Percentiles rank a stretch among this genome's conserved stretches.
Conservation (phyloP, 495 filamentous ascomycete species). For the Sphaerosporella brunnea region DNA sequence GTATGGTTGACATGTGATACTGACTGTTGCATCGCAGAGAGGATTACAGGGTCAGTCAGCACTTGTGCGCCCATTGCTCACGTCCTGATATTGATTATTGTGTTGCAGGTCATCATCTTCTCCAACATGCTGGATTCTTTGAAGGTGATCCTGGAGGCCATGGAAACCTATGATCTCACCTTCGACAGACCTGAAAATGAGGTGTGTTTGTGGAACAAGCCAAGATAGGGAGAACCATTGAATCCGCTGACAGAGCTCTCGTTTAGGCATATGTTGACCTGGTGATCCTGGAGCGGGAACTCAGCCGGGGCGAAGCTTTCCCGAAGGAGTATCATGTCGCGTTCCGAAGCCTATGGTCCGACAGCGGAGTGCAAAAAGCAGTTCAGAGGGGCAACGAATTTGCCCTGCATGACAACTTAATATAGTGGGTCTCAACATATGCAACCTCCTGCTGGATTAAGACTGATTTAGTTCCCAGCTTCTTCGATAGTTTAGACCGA, state of each 20-base stretch:
- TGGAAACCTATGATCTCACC: slow-evolving; percentile 65
- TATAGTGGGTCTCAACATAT: slow-evolving; percentile 47
- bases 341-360: slow-evolving; percentile 69
- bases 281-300: slow-evolving; percentile 48
- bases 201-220: slow-evolving; percentile 37
- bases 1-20: background rate
- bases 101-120: slow-evolving; percentile 57
- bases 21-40: background rate
- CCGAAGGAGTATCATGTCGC: slow-evolving; percentile 53
- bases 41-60: slow-evolving; percentile 6
- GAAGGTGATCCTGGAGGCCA: slow-evolving; percentile 79
- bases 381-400: slow-evolving; percentile 88
- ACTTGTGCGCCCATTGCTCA: no score
- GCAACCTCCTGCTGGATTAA: slow-evolving; percentile 1
- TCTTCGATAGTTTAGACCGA: slow-evolving; percentile 76
- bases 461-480: slow-evolving; percentile 36
- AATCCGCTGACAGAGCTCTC: background rate
- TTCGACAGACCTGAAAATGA: slow-evolving; percentile 62
- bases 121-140: slow-evolving; percentile 78
- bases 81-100: background rate
- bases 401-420: slow-evolving; percentile 83
- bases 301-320: slow-evolving; percentile 56
- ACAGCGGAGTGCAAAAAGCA: slow-evolving; percentile 65
- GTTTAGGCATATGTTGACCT: slow-evolving; percentile 26
- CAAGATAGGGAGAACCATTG: slow-evolving; percentile 11